These are phyloP conservation scores for Elaeis guineensis DNA, from an alignment of 176 grass and related monocot species.

Conservation along the genomic window DNA sequence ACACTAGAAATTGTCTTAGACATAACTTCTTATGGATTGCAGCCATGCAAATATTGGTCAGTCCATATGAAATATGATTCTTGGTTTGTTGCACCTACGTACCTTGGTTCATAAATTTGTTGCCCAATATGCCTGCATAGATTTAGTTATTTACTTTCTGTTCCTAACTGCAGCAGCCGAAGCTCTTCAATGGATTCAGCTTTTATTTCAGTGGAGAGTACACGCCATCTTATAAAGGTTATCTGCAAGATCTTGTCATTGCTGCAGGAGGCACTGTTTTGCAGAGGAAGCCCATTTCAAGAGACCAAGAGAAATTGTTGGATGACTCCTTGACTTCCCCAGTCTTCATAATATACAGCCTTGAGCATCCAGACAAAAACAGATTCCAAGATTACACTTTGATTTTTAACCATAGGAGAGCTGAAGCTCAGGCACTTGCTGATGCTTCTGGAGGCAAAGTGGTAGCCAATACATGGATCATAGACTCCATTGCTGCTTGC, in stretches of 20 bases:
- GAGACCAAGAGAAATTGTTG: conserved; percentile 57
- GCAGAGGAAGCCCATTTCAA: conserved; percentile 70
- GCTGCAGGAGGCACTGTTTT: conserved; percentile 53
- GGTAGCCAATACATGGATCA: conserved; percentile 64
- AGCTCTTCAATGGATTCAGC: conserved; percentile 34
- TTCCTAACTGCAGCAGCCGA: conserved; percentile 45
- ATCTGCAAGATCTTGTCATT: conserved; percentile 64
- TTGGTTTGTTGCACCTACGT: too few species aligned
- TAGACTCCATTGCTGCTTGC: conserved; percentile 70
- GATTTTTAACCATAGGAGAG: conserved; percentile 1
- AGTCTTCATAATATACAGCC: conserved; percentile 43
- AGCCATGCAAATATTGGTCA: too few species aligned
- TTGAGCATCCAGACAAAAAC: conserved; percentile 31
- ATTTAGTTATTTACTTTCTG: background rate
- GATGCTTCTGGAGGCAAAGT: conserved; percentile 47
- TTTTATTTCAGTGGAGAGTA: conserved; percentile 81
- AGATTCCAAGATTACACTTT: background rate
- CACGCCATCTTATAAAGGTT: conserved; percentile 50
- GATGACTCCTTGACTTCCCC: conserved; percentile 25
- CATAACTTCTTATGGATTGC: too few species aligned
- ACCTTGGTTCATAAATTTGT: too few species aligned
- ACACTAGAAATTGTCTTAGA: too few species aligned
- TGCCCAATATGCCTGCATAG: too few species aligned
- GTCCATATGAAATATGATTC: too few species aligned
- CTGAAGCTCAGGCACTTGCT: conserved; percentile 45